Conservation (phyloP, 306 rosid species). For the Citrullus amarus region DNA sequence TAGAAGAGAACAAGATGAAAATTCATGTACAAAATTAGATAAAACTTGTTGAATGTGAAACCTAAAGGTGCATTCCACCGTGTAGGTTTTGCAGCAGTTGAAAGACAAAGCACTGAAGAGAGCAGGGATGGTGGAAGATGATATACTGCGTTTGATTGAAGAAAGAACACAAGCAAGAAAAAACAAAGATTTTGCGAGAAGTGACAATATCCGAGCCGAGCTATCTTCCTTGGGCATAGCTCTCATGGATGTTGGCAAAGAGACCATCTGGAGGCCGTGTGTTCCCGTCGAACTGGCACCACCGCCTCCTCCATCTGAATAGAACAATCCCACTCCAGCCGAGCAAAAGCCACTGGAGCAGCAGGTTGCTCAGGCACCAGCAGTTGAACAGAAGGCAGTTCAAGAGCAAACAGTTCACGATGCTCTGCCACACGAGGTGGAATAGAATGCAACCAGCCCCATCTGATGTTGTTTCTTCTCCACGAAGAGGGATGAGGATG, state of each 20-base stretch:
- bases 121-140: constrained; percentile 58
- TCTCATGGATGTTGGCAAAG: constrained; percentile 79
- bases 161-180: constrained; percentile 73
- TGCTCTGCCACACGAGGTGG: neutral
- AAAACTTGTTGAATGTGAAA: neutral
- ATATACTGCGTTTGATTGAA: constrained; percentile 44
- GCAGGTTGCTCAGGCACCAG: neutral
- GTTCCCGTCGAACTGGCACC: constrained; percentile 8
- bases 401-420: neutral
- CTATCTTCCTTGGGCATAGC: constrained; percentile 69
- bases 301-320: neutral
- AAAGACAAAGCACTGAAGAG: constrained; percentile 71
- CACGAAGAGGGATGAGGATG: neutral
- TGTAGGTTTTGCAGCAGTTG: constrained; percentile 69
- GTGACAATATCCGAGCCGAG: constrained; percentile 63
- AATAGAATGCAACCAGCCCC: neutral
- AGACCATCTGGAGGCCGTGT: constrained; percentile 18
- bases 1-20: neutral
- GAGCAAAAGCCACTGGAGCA: neutral
- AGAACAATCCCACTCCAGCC: neutral
- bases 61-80: neutral
- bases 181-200: constrained; percentile 53
- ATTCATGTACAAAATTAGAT: neutral
- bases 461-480: neutral
- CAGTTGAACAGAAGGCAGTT: neutral